Evolutionary conservation across 228 moss, liverwort and hornwort species (phyloP), one percentile per base, ranked within the genome.

Genomic region (Sphagnum magellanicum): DNA sequence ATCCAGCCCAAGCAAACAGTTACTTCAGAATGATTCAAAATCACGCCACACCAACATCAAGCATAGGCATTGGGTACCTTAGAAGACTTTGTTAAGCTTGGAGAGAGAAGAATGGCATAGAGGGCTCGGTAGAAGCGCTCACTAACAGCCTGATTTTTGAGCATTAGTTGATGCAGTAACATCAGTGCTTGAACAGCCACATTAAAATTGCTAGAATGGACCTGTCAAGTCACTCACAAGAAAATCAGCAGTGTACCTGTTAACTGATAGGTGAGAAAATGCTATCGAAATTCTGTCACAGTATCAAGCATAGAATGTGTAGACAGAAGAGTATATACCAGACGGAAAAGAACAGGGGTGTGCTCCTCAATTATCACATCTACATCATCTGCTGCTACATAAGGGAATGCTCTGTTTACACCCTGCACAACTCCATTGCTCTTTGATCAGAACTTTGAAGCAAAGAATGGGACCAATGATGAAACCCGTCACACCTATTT

Each of bases 51-150:
- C 8, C 17, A 5, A 51, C 58, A 13, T 10, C 52, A 69, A 13
- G 53, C 58, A 63, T 11, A 63, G 17, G 57, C 2, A 59, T 11
- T 50, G 60, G 8, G 46, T 58, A 94, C 98, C 98, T 98, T 98
- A 6, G 89, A 86, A 59, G 98, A 94, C 32, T 86, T 91, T 60
- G 81, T 84, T 52, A 98, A 89, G 68, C 87, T 81, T 10, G 89
- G 81, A 12, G 92, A 92, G 51, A 94, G 84, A 67, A 98, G 81
- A 70, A 92, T 90, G 16, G 93, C 83, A 78, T 98, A 98, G 57
- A 98, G 92, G 16, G 98, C 98, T 76, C 98, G 82, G 64, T 98
- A 94, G 69, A 94, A 98, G 66, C 98, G 90, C 71, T 98, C 98
- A 77, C 90, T 98, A 63, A 94, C 83, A 63, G 93, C 98, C 79